These are phyloP conservation scores for Aspergillus chevalieri DNA, from an alignment of 2,329 filamentous ascomycete genomes.

Conservation along the genomic window DNA sequence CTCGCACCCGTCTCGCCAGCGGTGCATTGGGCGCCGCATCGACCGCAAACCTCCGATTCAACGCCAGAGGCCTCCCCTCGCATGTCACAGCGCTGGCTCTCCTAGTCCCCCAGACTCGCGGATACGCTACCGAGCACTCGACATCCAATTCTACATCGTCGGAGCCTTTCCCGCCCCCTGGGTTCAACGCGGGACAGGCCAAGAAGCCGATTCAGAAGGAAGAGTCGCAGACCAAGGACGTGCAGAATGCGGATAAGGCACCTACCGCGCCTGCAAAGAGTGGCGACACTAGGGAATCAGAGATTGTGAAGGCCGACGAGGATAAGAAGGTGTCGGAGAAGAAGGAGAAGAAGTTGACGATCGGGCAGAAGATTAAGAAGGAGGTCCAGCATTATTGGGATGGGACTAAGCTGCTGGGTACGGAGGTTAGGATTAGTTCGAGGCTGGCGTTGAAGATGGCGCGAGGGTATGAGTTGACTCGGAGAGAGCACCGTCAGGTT, in stretches of 20 bases:
- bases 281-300: constrained; percentile 45
- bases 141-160: constrained; percentile 39
- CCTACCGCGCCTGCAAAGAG: constrained; percentile 36
- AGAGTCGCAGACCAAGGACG: constrained; percentile 19
- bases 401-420: constrained; percentile 87
- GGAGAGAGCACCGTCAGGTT: constrained; percentile 83
- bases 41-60: constrained; percentile 27
- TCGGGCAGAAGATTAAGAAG: constrained; percentile 91
- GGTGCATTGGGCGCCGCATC: constrained; percentile 24
- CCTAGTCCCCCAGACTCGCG: constrained; percentile 45
- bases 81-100: constrained; percentile 54
- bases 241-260: constrained; percentile 33
- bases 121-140: constrained; percentile 53
- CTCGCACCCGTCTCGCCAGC: constrained; percentile 25
- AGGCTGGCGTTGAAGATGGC: constrained; percentile 94
- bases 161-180: constrained; percentile 68
- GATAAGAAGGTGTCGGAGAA: constrained; percentile 55
- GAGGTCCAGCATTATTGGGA: constrained; percentile 96
- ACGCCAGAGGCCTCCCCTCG: constrained; percentile 39
- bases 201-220: constrained; percentile 72
- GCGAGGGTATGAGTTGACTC: constrained; percentile 90
- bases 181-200: constrained; percentile 84
- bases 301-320: constrained; percentile 43
- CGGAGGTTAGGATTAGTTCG: constrained; percentile 88
- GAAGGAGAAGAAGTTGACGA: constrained; percentile 74